Base-by-base conservation (phyloP, 176 grass and related monocot genomes). In the Zoysia pacifica region DNA sequence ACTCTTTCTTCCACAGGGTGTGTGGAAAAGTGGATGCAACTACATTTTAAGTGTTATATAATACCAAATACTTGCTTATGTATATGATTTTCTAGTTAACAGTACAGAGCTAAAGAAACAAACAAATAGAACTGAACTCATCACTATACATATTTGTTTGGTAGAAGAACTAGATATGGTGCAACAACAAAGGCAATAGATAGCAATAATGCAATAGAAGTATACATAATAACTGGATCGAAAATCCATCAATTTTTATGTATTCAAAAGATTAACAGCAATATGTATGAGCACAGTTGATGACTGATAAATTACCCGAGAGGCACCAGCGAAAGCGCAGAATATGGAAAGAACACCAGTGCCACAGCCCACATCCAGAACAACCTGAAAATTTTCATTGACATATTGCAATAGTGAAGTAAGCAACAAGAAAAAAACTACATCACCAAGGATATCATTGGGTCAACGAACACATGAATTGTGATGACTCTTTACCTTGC, bases 261-360 rank as follows among this genome's bases (percentile, higher is more conserved):
- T 10, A 70, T 48, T 48, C 16, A 39, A 60, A 81, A 60, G 56
- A 81, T 38, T 36, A 72, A 58, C 13, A 41, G 9, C 5, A 83
- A 69, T 38, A 56, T 43, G 78, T 6, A 71, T 18, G n/a, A 43
- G 36, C 7, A 40, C 52, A 79, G 48, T 18, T 86, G 73, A 67
- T 66, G 78, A 79, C 11, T 77, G 70, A 75, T 0, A 69, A 65
- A 51, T 93, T 99, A 99, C 96, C 90, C 92, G 88, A 75, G 84
- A 82, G 58, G 96, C 96, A 84, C 96, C 96, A 77, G 92, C 96
- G 69, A 74, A 81, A 84, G 93, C 93, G 89, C 96, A 95, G 82
- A 99, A 95, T 83, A 99, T 93, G 70, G 96, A 94, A 74, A 99
- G 96, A 72, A 99, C 88, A 46, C 86, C 96, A 59, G 96, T 99